phyloP scores from a whole-genome alignment of 495 filamentous ascomycete species.

The Jackrogersella minutella region DNA sequence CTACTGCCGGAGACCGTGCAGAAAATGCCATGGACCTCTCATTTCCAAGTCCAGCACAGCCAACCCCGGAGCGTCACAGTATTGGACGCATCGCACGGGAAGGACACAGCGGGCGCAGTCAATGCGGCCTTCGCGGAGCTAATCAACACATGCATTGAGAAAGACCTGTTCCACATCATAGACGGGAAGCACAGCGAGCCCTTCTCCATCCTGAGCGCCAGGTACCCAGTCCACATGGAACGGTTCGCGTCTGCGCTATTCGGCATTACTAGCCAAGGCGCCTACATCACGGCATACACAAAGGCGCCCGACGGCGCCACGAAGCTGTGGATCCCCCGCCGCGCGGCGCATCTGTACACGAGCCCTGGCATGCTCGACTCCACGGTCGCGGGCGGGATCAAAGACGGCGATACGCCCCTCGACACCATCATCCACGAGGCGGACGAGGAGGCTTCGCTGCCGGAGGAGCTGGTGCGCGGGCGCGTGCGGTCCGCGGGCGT shows the following conservation, averaged over 20 bases:
- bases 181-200: constrained; percentile 55
- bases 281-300: constrained; percentile 60
- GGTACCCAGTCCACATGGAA: constrained; percentile 53
- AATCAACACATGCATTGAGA: constrained; percentile 48
- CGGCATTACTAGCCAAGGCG: constrained; percentile 59
- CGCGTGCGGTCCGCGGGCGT: constrained; percentile 47
- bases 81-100: constrained; percentile 36
- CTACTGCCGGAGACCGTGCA: constrained; percentile 51
- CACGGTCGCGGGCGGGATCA: constrained; percentile 64
- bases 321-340: constrained; percentile 61
- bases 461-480: constrained; percentile 40
- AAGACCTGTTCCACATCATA: constrained; percentile 49
- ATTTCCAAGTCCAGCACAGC: constrained; percentile 49
- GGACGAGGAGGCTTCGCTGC: constrained; percentile 61
- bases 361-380: constrained; percentile 63
- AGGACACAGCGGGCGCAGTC: constrained; percentile 30
- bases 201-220: constrained; percentile 56
- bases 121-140: constrained; percentile 48
- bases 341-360: constrained; percentile 55
- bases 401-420: constrained; percentile 50
- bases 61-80: constrained; percentile 44
- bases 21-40: constrained; percentile 56
- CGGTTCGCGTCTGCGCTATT: constrained; percentile 58
- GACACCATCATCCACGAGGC: constrained; percentile 63
- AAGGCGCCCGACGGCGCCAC: constrained; percentile 35